phyloP scores from a whole-genome alignment of 805 yeast species.

The Wickerhamomyces ciferrii region DNA sequence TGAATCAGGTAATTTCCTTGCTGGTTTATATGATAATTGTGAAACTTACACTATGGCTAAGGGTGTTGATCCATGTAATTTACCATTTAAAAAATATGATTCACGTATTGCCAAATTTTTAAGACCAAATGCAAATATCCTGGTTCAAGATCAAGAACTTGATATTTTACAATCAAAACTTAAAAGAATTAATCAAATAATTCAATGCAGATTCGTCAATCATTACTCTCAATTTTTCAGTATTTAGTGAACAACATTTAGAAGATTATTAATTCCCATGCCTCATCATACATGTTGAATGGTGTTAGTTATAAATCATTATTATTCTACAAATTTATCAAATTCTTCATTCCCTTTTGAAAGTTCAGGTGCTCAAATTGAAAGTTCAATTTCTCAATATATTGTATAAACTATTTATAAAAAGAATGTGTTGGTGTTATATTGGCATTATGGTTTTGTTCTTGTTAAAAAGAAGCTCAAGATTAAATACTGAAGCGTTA shows the following conservation, averaged over 20 bases:
- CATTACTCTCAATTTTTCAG: background rate
- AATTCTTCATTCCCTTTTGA: background rate
- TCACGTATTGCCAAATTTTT: conserved; percentile 22
- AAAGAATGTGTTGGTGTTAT: too few species aligned
- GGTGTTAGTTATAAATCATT: too few species aligned
- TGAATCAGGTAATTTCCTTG: conserved; percentile 39
- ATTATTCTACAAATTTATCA: background rate
- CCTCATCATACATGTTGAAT: background rate
- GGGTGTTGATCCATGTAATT: conserved; percentile 44
- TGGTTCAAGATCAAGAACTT: conserved; percentile 21
- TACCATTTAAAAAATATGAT: conserved; percentile 43
- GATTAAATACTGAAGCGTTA: too few species aligned
- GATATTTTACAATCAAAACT: conserved; percentile 16
- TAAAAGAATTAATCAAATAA: conserved; percentile 11
- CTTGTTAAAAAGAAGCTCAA: too few species aligned
- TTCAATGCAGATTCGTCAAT: background rate
- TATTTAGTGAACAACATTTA: background rate
- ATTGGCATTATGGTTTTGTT: too few species aligned
- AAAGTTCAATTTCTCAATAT: too few species aligned
- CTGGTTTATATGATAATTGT: conserved; percentile 41
- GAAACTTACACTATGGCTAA: conserved; percentile 34
- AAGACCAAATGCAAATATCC: conserved; percentile 19
- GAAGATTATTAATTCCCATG: background rate
- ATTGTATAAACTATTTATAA: too few species aligned
- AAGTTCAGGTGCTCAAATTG: background rate